Evolutionary conservation across 2,329 filamentous ascomycete species (phyloP).

Genomic region (Ophiostoma pallidulum): DNA sequence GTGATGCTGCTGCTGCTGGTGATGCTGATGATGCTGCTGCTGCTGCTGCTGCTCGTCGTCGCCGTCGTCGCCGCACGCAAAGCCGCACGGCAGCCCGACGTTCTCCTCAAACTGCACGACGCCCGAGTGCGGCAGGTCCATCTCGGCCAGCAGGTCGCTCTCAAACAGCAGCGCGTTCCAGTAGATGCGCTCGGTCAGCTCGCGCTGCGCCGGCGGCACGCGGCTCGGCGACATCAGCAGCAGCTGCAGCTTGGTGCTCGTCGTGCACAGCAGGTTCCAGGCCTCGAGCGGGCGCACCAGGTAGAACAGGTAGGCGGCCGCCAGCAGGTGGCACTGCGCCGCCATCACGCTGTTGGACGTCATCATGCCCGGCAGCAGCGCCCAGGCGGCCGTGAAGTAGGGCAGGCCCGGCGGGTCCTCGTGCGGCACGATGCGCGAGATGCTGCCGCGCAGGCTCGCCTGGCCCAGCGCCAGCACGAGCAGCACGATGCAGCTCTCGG

Average conservation of each 20-base stretch:
- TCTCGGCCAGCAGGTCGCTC: constrained; percentile 67
- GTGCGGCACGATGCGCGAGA: constrained; percentile 58
- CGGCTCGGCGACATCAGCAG: constrained; percentile 62
- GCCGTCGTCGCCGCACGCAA: constrained; percentile 67
- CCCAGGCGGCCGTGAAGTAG: constrained; percentile 76
- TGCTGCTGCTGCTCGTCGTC: no score
- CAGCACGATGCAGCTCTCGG: constrained; percentile 73
- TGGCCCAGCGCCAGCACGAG: constrained; percentile 69
- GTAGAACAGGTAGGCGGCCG: constrained; percentile 75
- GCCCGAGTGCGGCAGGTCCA: constrained; percentile 73
- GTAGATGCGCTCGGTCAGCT: constrained; percentile 68
- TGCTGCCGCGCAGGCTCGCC: constrained; percentile 65
- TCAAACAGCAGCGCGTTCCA: constrained; percentile 79
- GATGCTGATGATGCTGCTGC: no score
- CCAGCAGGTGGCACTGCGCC: constrained; percentile 71
- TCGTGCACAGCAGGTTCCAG: constrained; percentile 70
- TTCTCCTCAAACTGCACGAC: constrained; percentile 75
- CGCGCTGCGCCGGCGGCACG: constrained; percentile 59
- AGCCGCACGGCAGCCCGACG: constrained; percentile 68
- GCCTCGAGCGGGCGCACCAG: constrained; percentile 73
- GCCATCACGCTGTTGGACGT: constrained; percentile 69
- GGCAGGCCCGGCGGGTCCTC: constrained; percentile 66
- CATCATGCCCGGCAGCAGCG: constrained; percentile 67
- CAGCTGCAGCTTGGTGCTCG: constrained; percentile 72
- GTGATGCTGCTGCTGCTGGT: no score